Conservation (phyloP, 371 early-diverging fungal genomes). For the Vairimorpha apis region DNA sequence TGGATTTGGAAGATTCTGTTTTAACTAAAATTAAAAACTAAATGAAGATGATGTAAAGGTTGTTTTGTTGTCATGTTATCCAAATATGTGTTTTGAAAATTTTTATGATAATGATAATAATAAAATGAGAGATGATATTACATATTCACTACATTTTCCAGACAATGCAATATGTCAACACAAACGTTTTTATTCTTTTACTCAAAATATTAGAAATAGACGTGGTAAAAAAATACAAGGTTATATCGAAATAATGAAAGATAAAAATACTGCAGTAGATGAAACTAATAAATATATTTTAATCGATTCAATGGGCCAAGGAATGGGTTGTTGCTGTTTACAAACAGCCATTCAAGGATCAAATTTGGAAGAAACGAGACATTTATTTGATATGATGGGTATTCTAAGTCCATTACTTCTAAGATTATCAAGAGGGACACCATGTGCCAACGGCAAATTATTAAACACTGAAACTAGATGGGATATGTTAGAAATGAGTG, state of each 20-base stretch:
- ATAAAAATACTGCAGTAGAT: not conserved
- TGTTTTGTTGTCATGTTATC: slow-evolving; percentile 17
- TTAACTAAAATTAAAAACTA: slow-evolving; percentile 21
- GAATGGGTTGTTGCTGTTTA: slow-evolving; percentile 96
- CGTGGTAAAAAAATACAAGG: slow-evolving; percentile 35
- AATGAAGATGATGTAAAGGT: slow-evolving; percentile 1
- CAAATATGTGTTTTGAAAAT: not conserved
- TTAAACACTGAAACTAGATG: slow-evolving; percentile 92
- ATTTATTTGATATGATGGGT: slow-evolving; percentile 86
- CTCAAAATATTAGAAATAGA: slow-evolving; percentile 55
- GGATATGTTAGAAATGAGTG: slow-evolving; percentile 84
- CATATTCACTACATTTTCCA: slow-evolving; percentile 49
- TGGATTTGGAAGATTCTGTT: slow-evolving; percentile 35
- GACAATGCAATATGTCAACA: slow-evolving; percentile 57
- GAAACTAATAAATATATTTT: slow-evolving; percentile 71
- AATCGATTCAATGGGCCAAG: slow-evolving; percentile 97
- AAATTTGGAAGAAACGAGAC: slow-evolving; percentile 79
- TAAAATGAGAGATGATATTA: slow-evolving; percentile 29
- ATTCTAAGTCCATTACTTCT: slow-evolving; percentile 84
- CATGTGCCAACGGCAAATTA: slow-evolving; percentile 82
- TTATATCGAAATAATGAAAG: slow-evolving; percentile 36
- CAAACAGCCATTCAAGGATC: slow-evolving; percentile 97
- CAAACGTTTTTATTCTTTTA: slow-evolving; percentile 52
- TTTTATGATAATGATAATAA: slow-evolving; percentile 10
- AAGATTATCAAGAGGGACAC: slow-evolving; percentile 83